Conservation (phyloP, 148 eudicot species). For the Silene conica region DNA sequence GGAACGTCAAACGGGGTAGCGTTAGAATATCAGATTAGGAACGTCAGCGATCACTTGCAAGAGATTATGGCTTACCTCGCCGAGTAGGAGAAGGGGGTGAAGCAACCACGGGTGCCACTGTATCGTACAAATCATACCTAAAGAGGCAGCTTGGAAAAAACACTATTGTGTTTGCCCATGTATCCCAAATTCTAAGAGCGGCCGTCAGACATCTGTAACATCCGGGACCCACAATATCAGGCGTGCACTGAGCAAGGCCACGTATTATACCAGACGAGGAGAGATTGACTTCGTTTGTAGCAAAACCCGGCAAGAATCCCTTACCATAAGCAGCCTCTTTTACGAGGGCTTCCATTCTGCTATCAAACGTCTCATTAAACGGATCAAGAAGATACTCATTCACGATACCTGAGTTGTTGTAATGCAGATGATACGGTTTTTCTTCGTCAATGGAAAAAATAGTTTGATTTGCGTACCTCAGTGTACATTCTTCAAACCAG, state of each 20-base stretch:
- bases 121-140: constrained; percentile 18
- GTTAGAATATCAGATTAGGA: no score
- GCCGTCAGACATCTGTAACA: constrained; percentile 24
- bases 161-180: constrained; percentile 11
- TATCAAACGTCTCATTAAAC: background rate
- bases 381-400: constrained; percentile 5
- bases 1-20: no score
- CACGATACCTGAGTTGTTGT: background rate
- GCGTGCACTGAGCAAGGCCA: constrained; percentile 27
- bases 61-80: no score
- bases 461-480: constrained; percentile 19
- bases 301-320: background rate
- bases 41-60: no score
- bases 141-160: constrained; percentile 35
- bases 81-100: no score
- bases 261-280: background rate
- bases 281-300: constrained; percentile 6
- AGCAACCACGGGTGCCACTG: background rate
- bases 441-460: background rate
- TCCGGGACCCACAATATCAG: constrained; percentile 15
- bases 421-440: background rate
- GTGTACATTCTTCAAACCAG: constrained; percentile 25
- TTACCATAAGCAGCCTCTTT: background rate
- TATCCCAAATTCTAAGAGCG: background rate
- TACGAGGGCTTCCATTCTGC: constrained; percentile 9